Evolutionary conservation across 306 rosid species (phyloP).

Genomic region (Cucumis sativus): DNA sequence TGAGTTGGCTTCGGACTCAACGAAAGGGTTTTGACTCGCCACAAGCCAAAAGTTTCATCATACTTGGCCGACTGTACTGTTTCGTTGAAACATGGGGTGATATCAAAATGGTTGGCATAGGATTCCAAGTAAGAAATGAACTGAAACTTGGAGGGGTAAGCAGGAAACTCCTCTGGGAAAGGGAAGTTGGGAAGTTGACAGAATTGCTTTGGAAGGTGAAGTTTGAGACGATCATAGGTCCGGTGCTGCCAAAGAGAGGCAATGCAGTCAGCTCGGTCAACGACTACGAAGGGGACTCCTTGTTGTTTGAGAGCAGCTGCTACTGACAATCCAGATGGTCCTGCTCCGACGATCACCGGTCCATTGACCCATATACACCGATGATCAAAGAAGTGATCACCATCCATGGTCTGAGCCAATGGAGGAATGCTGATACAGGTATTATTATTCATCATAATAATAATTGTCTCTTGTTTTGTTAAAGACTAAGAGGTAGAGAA

Average conservation of each 20-base stretch:
- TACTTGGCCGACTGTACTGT: conserved; percentile 82
- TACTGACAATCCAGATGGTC: conserved; percentile 87
- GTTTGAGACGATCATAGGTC: conserved; percentile 75
- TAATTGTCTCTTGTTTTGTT: neutral
- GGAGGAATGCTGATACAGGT: conserved; percentile 8
- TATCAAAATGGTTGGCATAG: conserved; percentile 58
- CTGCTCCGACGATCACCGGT: conserved; percentile 79
- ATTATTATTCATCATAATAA: neutral
- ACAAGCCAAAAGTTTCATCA: conserved; percentile 64
- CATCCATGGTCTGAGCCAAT: conserved; percentile 12
- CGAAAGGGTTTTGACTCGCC: conserved; percentile 57
- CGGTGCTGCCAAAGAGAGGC: conserved; percentile 83
- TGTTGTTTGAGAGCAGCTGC: conserved; percentile 71
- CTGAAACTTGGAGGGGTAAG: conserved; percentile 69
- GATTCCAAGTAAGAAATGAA: conserved; percentile 70
- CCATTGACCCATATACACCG: conserved; percentile 70
- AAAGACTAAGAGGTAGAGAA: neutral
- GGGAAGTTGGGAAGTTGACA: conserved; percentile 75
- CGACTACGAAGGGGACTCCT: conserved; percentile 57
- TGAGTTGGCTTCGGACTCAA: conserved; percentile 14
- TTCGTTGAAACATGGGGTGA: conserved; percentile 66
- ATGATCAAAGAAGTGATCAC: conserved; percentile 29
- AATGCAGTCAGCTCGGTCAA: conserved; percentile 75
- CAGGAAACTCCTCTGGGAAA: conserved; percentile 61
- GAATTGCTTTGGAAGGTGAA: conserved; percentile 81